A percentile compares a stretch with the other conserved stretches of the same genome.
Evolutionary conservation across 805 yeast genomes (phyloP).

Genomic region (Blastobotrys terrestris): DNA sequence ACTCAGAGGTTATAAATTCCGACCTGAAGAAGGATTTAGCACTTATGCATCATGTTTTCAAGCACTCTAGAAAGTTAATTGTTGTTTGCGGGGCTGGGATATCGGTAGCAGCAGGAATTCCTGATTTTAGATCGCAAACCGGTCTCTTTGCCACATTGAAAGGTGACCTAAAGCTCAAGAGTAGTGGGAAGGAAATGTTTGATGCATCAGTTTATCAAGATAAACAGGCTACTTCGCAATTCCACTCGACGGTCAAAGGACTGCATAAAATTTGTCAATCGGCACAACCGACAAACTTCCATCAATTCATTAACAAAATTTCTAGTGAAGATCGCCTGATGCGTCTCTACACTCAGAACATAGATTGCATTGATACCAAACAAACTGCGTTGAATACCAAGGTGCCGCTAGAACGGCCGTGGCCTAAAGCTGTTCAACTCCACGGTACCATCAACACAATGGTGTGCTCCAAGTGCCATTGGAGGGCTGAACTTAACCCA

Average conservation of each 20-base stretch:
- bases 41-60: conserved; percentile 47
- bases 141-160: conserved; percentile 63
- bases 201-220: conserved; percentile 73
- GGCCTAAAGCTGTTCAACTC: conserved; percentile 64
- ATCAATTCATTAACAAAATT: conserved; percentile 51
- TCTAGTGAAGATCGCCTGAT: conserved; percentile 58
- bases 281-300: conserved; percentile 72
- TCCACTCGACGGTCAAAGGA: conserved; percentile 68
- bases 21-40: conserved; percentile 27
- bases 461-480: conserved; percentile 71
- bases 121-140: conserved; percentile 67
- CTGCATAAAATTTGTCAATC: conserved; percentile 48
- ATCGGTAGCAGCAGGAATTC: conserved; percentile 87
- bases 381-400: conserved; percentile 44
- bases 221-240: conserved; percentile 50
- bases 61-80: conserved; percentile 51
- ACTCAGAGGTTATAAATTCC: background rate
- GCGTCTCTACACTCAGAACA: conserved; percentile 81
- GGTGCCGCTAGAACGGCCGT: conserved; percentile 43
- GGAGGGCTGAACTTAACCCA: conserved; percentile 48
- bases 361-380: conserved; percentile 70
- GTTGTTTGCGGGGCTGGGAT: conserved; percentile 86
- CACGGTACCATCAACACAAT: conserved; percentile 76
- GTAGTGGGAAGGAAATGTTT: conserved; percentile 64
- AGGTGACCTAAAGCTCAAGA: conserved; percentile 30